These are phyloP conservation scores for Lactifluus echinatus DNA, from an alignment of 768 basidiomycete genomes.

Conservation along the genomic window DNA sequence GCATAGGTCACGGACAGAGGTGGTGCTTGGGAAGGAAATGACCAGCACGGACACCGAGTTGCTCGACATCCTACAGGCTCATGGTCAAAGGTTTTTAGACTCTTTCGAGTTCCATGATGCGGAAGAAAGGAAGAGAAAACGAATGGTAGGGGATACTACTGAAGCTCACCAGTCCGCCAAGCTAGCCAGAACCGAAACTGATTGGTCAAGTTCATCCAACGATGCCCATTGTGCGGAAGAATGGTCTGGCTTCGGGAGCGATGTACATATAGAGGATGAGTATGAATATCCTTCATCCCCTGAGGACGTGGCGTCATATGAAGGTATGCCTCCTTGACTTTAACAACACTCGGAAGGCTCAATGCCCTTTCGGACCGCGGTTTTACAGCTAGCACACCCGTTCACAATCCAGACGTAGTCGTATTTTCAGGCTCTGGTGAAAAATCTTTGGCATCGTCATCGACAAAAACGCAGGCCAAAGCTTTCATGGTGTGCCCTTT, in stretches of 20 bases:
- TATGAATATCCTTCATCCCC: conserved; percentile 4
- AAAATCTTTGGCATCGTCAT: conserved; percentile 21
- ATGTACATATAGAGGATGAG: conserved; percentile 5
- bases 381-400: conserved; percentile 30
- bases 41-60: conserved; percentile 26
- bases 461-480: conserved; percentile 41
- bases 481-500: conserved; percentile 61
- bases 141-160: neutral
- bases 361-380: conserved; percentile 31
- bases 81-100: conserved; percentile 38
- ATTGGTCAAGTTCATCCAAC: neutral
- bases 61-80: conserved; percentile 36
- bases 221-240: conserved; percentile 28
- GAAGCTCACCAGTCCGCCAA: neutral
- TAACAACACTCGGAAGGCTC: neutral
- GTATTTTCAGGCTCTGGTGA: conserved; percentile 41
- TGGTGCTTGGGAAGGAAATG: neutral
- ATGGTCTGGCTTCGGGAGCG: conserved; percentile 33
- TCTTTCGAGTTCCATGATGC: conserved; percentile 29
- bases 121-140: conserved; percentile 22
- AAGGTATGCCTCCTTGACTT: conserved; percentile 5
- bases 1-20: no score
- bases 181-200: neutral
- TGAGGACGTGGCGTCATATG: neutral
- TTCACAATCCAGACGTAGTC: conserved; percentile 38